Conservation (phyloP, 129 eudicot species). For the Centrapalus pauciflorus region DNA sequence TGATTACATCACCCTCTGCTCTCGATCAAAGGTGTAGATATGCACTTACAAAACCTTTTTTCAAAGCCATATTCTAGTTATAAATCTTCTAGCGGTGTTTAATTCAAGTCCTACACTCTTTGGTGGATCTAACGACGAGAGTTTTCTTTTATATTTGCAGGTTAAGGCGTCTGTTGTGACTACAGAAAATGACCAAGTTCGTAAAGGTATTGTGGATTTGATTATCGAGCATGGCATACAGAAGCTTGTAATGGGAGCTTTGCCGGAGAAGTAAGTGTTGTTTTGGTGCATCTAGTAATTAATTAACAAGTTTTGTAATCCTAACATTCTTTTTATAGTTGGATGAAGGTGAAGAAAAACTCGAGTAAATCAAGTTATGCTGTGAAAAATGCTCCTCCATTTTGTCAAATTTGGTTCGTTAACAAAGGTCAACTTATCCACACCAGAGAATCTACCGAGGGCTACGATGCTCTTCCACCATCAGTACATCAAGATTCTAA, state of each 20-base stretch:
- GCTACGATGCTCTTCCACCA: constrained; percentile 19
- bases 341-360: constrained; percentile 53
- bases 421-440: constrained; percentile 61
- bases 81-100: neutral
- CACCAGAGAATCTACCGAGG: constrained; percentile 49
- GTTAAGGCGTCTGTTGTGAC: constrained; percentile 49
- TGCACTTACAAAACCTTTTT: neutral
- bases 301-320: neutral
- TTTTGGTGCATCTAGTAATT: neutral
- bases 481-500: constrained; percentile 21
- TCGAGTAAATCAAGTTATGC: constrained; percentile 57
- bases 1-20: constrained; percentile 51
- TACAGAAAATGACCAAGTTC: constrained; percentile 55
- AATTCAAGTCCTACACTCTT: neutral
- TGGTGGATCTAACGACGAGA: neutral
- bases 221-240: constrained; percentile 40
- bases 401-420: constrained; percentile 66
- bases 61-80: neutral
- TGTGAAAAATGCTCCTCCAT: constrained; percentile 56
- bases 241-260: constrained; percentile 79
- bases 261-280: constrained; percentile 48
- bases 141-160: constrained; percentile 38
- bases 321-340: constrained; percentile 34
- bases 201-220: constrained; percentile 58
- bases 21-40: constrained; percentile 54